These are phyloP conservation scores for Chaetomium sp. DNA, from an alignment of 2,329 filamentous ascomycete genomes.

Conservation along the genomic window DNA sequence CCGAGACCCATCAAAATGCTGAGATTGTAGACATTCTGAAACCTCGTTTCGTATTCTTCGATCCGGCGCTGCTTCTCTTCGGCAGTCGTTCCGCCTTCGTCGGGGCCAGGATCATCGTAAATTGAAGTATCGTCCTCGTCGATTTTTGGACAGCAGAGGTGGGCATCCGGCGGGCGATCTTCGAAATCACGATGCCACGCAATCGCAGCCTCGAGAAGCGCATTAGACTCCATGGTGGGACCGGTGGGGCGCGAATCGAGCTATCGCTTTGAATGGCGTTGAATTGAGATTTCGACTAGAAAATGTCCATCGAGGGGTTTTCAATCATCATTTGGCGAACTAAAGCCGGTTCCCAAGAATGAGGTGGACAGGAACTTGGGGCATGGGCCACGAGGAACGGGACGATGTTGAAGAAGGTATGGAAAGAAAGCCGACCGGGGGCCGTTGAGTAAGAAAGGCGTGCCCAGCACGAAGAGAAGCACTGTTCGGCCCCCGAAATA, in stretches of 20 bases:
- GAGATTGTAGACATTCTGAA: slow-evolving; percentile 59
- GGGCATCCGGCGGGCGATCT: slow-evolving; percentile 38
- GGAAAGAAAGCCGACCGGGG: background rate
- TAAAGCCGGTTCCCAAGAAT: background rate
- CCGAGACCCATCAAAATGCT: slow-evolving; percentile 64
- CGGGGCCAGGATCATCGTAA: slow-evolving; percentile 51
- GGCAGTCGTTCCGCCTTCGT: slow-evolving; percentile 39
- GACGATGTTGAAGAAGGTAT: background rate
- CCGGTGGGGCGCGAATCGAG: background rate
- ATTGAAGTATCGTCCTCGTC: slow-evolving; percentile 56
- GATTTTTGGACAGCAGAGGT: slow-evolving; percentile 63
- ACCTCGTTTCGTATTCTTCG: slow-evolving; percentile 46
- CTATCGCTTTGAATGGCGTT: background rate
- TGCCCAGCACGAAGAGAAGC: background rate
- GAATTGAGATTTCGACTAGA: background rate
- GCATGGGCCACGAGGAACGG: background rate
- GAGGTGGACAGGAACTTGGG: background rate
- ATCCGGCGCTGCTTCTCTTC: slow-evolving; percentile 50
- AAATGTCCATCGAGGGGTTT: too few species aligned
- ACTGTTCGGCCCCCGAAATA: background rate
- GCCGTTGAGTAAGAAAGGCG: background rate
- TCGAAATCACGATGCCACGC: slow-evolving; percentile 21
- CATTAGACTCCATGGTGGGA: slow-evolving; percentile 17
- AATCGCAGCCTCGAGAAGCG: slow-evolving; percentile 18
- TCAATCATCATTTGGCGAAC: background rate